Percentiles rank a stretch among this genome's conserved stretches.
Conservation (phyloP, 2,329 filamentous ascomycete species). For the Epichloe brachyelytri region DNA sequence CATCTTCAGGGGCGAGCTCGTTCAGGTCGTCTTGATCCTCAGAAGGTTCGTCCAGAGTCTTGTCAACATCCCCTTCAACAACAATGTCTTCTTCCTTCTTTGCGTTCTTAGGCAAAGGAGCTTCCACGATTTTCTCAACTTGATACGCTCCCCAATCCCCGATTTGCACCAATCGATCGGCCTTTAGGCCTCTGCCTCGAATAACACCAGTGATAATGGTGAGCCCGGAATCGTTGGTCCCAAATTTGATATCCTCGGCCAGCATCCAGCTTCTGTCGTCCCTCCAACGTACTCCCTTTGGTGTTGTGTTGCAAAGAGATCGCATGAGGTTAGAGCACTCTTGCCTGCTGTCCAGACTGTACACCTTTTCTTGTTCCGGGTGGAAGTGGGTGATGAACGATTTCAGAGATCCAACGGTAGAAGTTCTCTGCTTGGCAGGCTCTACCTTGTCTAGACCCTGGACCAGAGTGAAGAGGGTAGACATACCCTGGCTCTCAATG, state of each 20-base stretch:
- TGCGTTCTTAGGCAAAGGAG: constrained; percentile 49
- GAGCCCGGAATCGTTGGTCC: constrained; percentile 42
- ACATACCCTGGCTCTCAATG: constrained; percentile 88
- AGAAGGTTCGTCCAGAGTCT: constrained; percentile 56
- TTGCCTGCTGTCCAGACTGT: constrained; percentile 75
- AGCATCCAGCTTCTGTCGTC: constrained; percentile 95
- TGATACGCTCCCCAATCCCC: constrained; percentile 93
- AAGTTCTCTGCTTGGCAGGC: constrained; percentile 62
- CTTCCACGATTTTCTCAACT: constrained; percentile 74
- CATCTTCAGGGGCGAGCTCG: constrained; percentile 76
- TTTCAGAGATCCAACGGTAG: constrained; percentile 70
- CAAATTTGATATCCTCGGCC: constrained; percentile 68
- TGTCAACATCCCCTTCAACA: constrained; percentile 41
- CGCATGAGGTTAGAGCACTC: constrained; percentile 86
- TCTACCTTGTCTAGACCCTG: constrained; percentile 69
- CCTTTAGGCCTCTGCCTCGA: constrained; percentile 74
- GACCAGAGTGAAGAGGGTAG: constrained; percentile 77
- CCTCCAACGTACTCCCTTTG: constrained; percentile 90
- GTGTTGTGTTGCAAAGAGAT: constrained; percentile 79
- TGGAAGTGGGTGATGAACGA: constrained; percentile 94
- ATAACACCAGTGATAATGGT: constrained; percentile 75
- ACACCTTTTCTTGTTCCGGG: constrained; percentile 80
- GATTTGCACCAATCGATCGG: constrained; percentile 78
- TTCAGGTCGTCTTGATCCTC: constrained; percentile 73
- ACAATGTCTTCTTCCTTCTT: constrained; percentile 54